phyloP scores from a whole-genome alignment of 768 basidiomycete species.

The Russula sp. region DNA sequence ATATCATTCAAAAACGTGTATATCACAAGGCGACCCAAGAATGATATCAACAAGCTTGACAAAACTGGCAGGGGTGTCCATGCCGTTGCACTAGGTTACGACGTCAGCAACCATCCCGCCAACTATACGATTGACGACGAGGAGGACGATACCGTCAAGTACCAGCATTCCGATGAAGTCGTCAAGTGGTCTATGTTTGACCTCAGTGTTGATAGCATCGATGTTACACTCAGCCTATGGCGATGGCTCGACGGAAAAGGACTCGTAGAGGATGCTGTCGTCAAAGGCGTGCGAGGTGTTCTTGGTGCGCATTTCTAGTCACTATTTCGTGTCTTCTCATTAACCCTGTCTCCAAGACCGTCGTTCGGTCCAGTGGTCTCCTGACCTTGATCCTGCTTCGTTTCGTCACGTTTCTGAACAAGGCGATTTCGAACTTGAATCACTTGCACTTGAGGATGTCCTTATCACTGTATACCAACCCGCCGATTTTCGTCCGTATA shows the following conservation, averaged over 20 bases:
- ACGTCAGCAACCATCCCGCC: conserved; percentile 72
- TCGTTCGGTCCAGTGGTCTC: conserved; percentile 81
- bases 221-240: conserved; percentile 87
- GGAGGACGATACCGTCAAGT: conserved; percentile 35
- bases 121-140: conserved; percentile 68
- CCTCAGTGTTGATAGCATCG: conserved; percentile 89
- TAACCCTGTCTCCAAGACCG: conserved; percentile 57
- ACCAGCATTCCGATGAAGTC: conserved; percentile 48
- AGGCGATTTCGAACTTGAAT: conserved; percentile 91
- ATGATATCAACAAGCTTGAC: conserved; percentile 1
- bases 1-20: conserved; percentile 98
- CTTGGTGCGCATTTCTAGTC: conserved; percentile 53
- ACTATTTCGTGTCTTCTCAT: not conserved
- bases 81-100: conserved; percentile 62
- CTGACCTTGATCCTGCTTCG: conserved; percentile 71
- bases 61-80: conserved; percentile 42
- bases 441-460: conserved; percentile 86
- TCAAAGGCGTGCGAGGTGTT: conserved; percentile 92
- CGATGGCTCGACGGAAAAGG: conserved; percentile 97
- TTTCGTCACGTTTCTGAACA: conserved; percentile 72
- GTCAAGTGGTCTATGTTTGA: conserved; percentile 88
- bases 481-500: conserved; percentile 86
- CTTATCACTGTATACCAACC: conserved; percentile 95
- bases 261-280: conserved; percentile 81
- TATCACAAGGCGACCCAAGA: conserved; percentile 70